Evolutionary conservation across 805 yeast species (phyloP), one percentile per base, ranked within the genome.

Genomic region (Grigorovia humatica): DNA sequence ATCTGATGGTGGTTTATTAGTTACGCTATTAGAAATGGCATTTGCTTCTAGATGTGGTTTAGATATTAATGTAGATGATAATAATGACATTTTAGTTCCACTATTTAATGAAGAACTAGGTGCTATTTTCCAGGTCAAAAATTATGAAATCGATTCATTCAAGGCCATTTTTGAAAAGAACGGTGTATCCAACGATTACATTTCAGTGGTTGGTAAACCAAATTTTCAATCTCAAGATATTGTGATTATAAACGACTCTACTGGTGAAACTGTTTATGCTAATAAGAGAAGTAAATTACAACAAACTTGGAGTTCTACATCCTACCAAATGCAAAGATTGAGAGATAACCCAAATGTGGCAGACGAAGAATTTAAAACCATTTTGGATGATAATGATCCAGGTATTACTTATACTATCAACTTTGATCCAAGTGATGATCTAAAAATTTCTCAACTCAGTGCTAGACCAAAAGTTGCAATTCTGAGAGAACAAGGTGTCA

Each of bases 401-500:
- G 99, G 99, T 70, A 72, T 93, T 56, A 77, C 82, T 15, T 93
- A 82, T 73, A 79, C 86, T 61, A 74, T 93, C 62, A 80, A 95
- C 2, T 93, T 74, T 63, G 76, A 79, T 51, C 83, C 84, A 46
- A 55, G 69, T 18, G 81, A 78, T 54, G 76, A 76, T 52, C 64
- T 81, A 48, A 66, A 68, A 19, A 61, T 75, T 12, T 67, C 74
- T 2, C 46, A 52, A 2, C 50, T 54, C 38, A 38, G 59, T 35
- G 49, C 57, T 3, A 80, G 74, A 63, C 99, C 99, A 48, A 85
- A 81, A 70, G 98, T 93, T 58, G 99, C 98, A 43, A 89, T 93
- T 52, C 75, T 93, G 63, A 85, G 99, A 73, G 99, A 93, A 68
- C 99, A 93, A 73, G 99, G 99, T 73, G 96, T 93, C 51, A 93